Base-by-base conservation (phyloP, 2,329 filamentous ascomycete species). In the Fusarium concolor region DNA sequence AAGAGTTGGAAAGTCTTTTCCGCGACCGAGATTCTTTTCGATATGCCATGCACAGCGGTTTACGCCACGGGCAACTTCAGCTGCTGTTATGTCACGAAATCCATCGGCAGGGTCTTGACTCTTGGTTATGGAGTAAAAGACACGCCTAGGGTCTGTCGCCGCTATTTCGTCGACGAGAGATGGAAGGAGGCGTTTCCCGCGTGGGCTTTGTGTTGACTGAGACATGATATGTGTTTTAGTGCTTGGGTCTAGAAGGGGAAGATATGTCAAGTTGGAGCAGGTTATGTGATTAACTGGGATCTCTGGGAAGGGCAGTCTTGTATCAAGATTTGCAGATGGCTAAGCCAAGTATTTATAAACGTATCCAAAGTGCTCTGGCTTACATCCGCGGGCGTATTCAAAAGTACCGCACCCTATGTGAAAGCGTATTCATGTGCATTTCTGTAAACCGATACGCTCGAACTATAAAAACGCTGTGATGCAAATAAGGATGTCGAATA, bases 71-170 rank as follows among this genome's bases (percentile, higher is more conserved):
- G 75, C 69, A 26, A 78, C 57, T 6, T 65, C 60, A 6, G 53
- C 54, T 22, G 73, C 75, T 5, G 68, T 73, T 17, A 80, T 60
- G 10, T 76, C 69, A 14, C 61, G 63, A 54, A 76, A 79, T 0
- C 76, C 77, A 15, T 76, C 67, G 18, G 58, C 55, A 5, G 68
- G 59, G 4, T 67, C 65, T 22, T 52, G 68, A 2, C 71, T 69
- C 42, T 70, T 79, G 7, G 78, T 49, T 12, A 80, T 46, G 59
- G 81, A 83, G 62, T 81, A 78, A 6, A 79, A 77, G 9, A 79
- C 44, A 33, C 80, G 82, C 8, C 49, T 29, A 2, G 74, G 75
- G 3, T 76, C 70, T 2, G 52, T 50, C 7, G 41, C 28, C 1
- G 74, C 72, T 28, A 73, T 56, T 24, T 74, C 62, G 33, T 75